These are phyloP conservation scores for Buddleja alternifolia DNA, from an alignment of 257 asterid species.

Conservation along the genomic window DNA sequence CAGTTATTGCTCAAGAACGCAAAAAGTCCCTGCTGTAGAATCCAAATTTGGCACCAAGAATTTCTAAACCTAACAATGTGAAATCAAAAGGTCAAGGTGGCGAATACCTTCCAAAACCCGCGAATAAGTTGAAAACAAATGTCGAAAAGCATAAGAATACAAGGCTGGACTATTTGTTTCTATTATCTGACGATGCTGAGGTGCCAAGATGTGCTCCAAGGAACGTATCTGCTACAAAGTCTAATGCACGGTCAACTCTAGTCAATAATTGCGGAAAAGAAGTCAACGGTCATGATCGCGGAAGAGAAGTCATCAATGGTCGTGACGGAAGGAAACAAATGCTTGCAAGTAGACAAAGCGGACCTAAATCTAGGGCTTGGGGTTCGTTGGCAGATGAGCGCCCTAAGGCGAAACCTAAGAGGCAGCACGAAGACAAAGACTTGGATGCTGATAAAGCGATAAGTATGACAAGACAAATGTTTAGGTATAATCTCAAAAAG, in stretches of 20 bases:
- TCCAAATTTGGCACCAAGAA: conserved; percentile 72
- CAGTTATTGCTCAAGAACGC: conserved; percentile 97
- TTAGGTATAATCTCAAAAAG: conserved; percentile 63
- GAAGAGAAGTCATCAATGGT: no score
- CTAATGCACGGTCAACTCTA: conserved; percentile 62
- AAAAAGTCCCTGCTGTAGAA: conserved; percentile 83
- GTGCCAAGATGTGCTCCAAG: conserved; percentile 58
- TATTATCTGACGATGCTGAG: conserved; percentile 79
- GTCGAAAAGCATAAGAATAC: conserved; percentile 73
- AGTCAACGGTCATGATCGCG: conserved; percentile 5
- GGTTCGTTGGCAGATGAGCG: conserved; percentile 41
- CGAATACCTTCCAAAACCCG: conserved; percentile 45
- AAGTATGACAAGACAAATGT: conserved; percentile 61
- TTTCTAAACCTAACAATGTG: conserved; percentile 39
- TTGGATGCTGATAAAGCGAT: conserved; percentile 49
- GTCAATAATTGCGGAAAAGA: conserved; percentile 31
- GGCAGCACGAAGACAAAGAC: conserved; percentile 42
- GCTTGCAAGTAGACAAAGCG: conserved; percentile 39
- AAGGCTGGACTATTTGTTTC: conserved; percentile 91
- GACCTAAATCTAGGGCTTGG: conserved; percentile 46
- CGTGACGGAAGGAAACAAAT: conserved; percentile 7
- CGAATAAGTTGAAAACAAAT: conserved; percentile 66
- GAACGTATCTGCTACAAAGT: conserved; percentile 53
- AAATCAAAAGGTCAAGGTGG: conserved; percentile 48
- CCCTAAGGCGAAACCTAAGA: conserved; percentile 56